These are phyloP conservation scores for Chlorella sorokiniana DNA, from an alignment of 139 green algal species.

Conservation along the genomic window DNA sequence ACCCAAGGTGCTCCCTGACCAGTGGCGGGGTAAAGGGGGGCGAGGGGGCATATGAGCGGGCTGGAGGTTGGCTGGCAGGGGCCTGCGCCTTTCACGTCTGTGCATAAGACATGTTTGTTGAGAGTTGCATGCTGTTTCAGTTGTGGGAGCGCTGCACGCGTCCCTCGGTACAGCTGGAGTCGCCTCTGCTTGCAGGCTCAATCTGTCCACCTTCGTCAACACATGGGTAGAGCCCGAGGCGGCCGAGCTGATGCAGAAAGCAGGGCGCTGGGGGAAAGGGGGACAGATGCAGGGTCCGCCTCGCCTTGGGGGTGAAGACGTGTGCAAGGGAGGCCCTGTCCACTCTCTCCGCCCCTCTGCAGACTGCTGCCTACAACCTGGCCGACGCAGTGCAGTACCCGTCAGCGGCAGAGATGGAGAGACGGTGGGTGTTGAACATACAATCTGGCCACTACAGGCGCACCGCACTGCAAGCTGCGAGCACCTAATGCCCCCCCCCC, in stretches of 20 bases:
- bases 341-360: no score
- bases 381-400: conserved; percentile 19
- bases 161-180: neutral
- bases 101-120: neutral
- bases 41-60: neutral
- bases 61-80: neutral
- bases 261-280: conserved; percentile 29
- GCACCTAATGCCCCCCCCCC: no score
- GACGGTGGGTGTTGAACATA: neutral
- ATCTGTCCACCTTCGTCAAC: conserved; percentile 55
- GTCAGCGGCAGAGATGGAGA: conserved; percentile 5
- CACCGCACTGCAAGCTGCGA: neutral
- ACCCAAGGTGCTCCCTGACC: neutral
- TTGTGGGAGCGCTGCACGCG: no score
- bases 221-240: conserved; percentile 57
- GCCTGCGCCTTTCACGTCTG: no score
- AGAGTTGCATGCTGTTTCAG: no score
- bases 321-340: no score
- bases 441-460: neutral
- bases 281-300: no score
- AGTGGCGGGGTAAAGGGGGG: neutral
- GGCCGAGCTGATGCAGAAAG: conserved; percentile 36
- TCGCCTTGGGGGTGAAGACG: no score
- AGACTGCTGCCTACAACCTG: neutral
- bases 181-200: conserved; percentile 25